Percentiles rank a stretch among this genome's conserved stretches.
These are phyloP conservation scores for Volutella citrinella DNA, from an alignment of 2,329 filamentous ascomycete species.

Conservation along the genomic window DNA sequence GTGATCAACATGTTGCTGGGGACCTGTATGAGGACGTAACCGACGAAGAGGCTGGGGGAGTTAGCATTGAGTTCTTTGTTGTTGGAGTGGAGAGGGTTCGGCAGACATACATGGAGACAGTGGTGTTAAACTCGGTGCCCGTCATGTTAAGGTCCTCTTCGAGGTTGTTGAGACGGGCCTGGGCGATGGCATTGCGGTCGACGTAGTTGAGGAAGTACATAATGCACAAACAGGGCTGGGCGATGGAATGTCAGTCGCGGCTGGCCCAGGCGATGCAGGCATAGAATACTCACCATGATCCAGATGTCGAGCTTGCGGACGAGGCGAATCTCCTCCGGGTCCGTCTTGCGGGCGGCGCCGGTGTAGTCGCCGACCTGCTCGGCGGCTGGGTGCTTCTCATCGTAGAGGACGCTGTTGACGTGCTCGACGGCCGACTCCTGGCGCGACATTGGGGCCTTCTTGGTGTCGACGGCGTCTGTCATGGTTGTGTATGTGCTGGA, in stretches of 20 bases:
- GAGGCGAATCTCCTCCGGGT: constrained; percentile 37
- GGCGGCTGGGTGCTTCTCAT: constrained; percentile 18
- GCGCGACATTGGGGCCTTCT: too few species aligned
- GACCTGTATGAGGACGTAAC: constrained; percentile 43
- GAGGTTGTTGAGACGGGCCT: constrained; percentile 44
- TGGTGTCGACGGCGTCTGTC: too few species aligned
- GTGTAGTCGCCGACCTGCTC: constrained; percentile 32
- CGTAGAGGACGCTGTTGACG: constrained; percentile 21
- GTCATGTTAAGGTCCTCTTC: constrained; percentile 49
- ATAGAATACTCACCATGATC: constrained; percentile 37
- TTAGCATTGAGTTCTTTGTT: constrained; percentile 2
- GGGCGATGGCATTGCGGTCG: constrained; percentile 44
- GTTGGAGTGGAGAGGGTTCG: rapidly evolving
- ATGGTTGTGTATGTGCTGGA: too few species aligned
- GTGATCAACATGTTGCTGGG: constrained; percentile 42
- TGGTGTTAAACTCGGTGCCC: constrained; percentile 53
- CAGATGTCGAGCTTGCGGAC: constrained; percentile 39
- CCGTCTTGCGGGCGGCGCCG: constrained; percentile 35
- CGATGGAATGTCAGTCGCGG: constrained; percentile 1
- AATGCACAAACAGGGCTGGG: constrained; percentile 32
- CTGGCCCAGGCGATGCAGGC: background rate
- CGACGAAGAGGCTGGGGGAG: constrained; percentile 31
- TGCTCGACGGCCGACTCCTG: too few species aligned
- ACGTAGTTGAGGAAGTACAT: constrained; percentile 45
- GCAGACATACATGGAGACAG: constrained; percentile 34